A percentile compares a stretch with the other conserved stretches of the same genome.
Evolutionary conservation across 495 filamentous ascomycete species (phyloP).

Genomic region (Penicillium lividum): DNA sequence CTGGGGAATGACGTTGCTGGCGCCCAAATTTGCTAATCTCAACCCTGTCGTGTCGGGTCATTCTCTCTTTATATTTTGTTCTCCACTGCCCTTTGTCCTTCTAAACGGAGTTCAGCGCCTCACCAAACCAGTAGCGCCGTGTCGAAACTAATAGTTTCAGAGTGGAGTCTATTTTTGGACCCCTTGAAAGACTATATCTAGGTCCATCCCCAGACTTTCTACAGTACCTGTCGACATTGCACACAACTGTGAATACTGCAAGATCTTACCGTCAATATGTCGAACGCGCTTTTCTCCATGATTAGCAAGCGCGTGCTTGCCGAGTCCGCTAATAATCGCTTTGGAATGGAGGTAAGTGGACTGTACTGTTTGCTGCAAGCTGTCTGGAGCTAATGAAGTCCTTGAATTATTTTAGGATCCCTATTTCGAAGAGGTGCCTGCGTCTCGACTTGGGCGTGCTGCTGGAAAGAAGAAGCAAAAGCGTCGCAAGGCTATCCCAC

Average conservation of each 20-base stretch:
- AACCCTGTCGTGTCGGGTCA: neutral
- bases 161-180: constrained; percentile 22
- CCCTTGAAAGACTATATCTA: constrained; percentile 23
- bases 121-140: constrained; percentile 17
- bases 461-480: constrained; percentile 63
- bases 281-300: constrained; percentile 52
- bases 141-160: constrained; percentile 6
- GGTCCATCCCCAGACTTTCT: neutral
- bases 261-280: constrained; percentile 40
- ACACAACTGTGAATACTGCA: neutral
- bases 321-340: constrained; percentile 64
- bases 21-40: constrained; percentile 2
- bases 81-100: constrained; percentile 4
- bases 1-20: constrained; percentile 6
- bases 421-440: constrained; percentile 72
- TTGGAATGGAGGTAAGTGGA: constrained; percentile 62
- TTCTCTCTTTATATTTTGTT: neutral
- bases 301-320: constrained; percentile 67
- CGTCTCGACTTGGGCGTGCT: constrained; percentile 62
- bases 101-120: constrained; percentile 7
- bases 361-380: neutral
- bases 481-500: constrained; percentile 66
- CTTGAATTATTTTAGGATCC: constrained; percentile 53
- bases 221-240: constrained; percentile 12
- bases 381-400: constrained; percentile 1